A percentile compares a stretch with the other conserved stretches of the same genome.
Evolutionary conservation across 257 asterid species (phyloP).

Genomic region (Solanum chilense): DNA sequence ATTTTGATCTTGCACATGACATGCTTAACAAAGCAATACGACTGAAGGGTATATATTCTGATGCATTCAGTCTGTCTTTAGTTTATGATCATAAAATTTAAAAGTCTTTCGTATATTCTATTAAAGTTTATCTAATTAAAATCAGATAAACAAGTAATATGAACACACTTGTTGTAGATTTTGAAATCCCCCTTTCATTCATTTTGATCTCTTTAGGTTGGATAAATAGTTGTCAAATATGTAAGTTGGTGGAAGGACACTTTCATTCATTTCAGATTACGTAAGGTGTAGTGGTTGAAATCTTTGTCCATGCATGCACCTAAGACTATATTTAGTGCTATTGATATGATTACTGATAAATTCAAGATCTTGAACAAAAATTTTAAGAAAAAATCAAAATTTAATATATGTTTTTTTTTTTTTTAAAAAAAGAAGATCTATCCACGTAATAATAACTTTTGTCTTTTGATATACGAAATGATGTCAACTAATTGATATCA

Average conservation of each 20-base stretch:
- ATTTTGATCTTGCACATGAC: fast-evolving
- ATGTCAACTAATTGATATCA: neutral
- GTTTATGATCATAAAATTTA: too few species aligned
- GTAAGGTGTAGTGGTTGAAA: conserved; percentile 3
- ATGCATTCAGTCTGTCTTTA: too few species aligned
- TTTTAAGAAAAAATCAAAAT: neutral
- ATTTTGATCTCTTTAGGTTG: too few species aligned
- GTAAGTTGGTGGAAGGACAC: conserved; percentile 15
- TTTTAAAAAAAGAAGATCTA: too few species aligned
- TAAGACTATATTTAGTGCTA: neutral
- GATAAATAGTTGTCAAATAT: neutral
- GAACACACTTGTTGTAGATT: too few species aligned
- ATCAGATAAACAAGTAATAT: too few species aligned
- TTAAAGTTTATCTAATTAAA: too few species aligned
- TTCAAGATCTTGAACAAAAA: neutral
- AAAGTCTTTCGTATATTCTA: too few species aligned
- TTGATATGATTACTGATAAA: neutral
- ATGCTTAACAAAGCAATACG: too few species aligned
- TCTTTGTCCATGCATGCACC: conserved; percentile 43
- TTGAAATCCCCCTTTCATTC: too few species aligned
- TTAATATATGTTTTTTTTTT: neutral
- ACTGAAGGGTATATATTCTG: too few species aligned
- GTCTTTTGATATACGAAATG: neutral
- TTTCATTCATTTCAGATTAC: conserved; percentile 15
- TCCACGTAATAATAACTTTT: neutral